phyloP scores from a whole-genome alignment of 2,329 filamentous ascomycete species.

The Falciphora oryzae region DNA sequence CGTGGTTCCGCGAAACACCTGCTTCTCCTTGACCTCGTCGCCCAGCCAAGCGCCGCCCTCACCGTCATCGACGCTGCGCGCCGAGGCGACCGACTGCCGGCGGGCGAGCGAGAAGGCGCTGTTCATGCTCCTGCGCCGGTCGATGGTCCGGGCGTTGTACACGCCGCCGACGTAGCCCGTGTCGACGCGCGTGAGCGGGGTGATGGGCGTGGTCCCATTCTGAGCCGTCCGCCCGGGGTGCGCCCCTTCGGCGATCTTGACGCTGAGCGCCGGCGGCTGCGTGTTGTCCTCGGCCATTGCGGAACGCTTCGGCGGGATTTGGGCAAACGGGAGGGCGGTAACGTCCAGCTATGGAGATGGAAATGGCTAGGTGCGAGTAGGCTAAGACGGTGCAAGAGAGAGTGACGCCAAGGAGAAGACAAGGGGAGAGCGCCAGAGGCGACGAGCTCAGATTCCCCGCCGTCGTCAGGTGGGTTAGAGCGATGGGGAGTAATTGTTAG shows the following conservation, averaged over 20 bases:
- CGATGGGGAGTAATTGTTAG: not conserved
- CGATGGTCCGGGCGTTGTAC: constrained; percentile 14
- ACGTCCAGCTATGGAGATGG: not conserved
- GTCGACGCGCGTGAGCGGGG: constrained; percentile 1
- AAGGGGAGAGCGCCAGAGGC: not conserved
- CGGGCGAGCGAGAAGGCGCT: constrained; percentile 9
- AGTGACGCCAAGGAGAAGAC: not conserved
- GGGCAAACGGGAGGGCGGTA: not conserved
- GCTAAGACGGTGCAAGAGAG: not conserved
- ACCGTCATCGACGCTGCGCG: constrained; percentile 13
- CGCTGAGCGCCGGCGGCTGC: not conserved
- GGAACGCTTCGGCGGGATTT: no score
- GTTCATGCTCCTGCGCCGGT: constrained; percentile 12
- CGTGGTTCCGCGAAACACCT: constrained; percentile 17
- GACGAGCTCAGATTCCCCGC: not conserved
- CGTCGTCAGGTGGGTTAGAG: no score
- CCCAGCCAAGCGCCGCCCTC: constrained; percentile 17
- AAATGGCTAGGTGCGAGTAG: not conserved
- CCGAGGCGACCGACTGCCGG: constrained; percentile 6
- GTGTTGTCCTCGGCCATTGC: not conserved
- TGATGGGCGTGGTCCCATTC: constrained; percentile 4
- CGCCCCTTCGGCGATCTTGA: constrained; percentile 4
- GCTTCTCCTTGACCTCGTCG: constrained; percentile 16
- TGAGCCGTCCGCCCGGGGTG: constrained; percentile 1
- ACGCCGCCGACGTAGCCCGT: constrained; percentile 14